Percentiles rank a stretch among this genome's conserved stretches.
Conservation (phyloP, 2,329 filamentous ascomycete species). For the Aspergillus alliaceus region DNA sequence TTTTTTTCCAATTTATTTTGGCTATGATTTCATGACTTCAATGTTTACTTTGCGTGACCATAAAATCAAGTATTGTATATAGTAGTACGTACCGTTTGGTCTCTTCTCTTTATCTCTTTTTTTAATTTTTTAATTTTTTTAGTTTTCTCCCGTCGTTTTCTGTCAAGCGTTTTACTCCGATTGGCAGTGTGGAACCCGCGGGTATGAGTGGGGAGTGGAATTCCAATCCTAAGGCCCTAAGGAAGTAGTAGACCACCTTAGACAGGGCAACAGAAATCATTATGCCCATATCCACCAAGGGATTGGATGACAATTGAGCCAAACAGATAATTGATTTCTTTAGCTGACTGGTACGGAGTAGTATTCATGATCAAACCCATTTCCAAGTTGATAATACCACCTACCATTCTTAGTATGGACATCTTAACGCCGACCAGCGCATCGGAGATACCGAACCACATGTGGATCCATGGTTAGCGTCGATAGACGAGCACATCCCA, state of each 20-base stretch:
- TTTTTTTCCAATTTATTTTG: no score
- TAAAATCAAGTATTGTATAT: no score
- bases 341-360: not conserved
- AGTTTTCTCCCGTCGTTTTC: not conserved
- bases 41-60: no score
- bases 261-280: no score
- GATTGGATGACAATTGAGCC: not conserved
- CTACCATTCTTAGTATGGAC: not conserved
- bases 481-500: slow-evolving; percentile 10
- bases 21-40: not conserved
- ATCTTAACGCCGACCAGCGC: not conserved
- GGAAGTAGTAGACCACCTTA: no score
- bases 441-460: slow-evolving; percentile 12
- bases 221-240: no score
- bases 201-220: not conserved
- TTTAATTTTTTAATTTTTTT: no score
- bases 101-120: no score
- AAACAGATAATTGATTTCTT: not conserved
- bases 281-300: not conserved
- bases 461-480: not conserved
- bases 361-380: not conserved
- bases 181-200: slow-evolving; percentile 1
- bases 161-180: not conserved
- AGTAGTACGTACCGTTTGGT: no score
- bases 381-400: not conserved